Base-by-base conservation (phyloP, 2,329 filamentous ascomycete genomes). In the Microascus cirrosus region DNA sequence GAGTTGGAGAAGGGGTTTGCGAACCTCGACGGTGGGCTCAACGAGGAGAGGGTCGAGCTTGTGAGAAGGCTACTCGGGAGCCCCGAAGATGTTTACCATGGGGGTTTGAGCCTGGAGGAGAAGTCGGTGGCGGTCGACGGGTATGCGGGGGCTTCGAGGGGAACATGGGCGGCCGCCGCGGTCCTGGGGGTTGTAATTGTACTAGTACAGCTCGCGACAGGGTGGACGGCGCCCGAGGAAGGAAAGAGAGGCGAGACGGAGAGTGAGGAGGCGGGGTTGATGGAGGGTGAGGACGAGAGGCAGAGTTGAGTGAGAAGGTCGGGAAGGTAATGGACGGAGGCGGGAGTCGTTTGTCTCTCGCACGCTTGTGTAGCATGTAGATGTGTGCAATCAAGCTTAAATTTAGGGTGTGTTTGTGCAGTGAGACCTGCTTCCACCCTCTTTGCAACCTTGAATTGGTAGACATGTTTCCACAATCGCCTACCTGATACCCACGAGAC, bases 1-100 rank as follows among this genome's bases (percentile, higher is more conserved):
- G 73, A 75, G 0, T 73, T 93, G 1, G 73, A 76, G n/a, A 64
- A 70, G 0, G 81, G 83, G 0, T 90, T 90, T 62, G 67, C 69
- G 4, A 60, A 58, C 15, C 69, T 81, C 2, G 78, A 81, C 36
- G 73, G 65, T 4, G 61, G 62, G 20, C 62, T 74, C 28, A 70
- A 61, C 15, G 65, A 67, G 25, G 68, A 63, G 35, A 71, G 74
- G 50, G 60, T 62, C 58, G 63, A 66, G 32, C 66, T 83, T n/a
- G 67, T 82, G 50, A 70, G 69, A 8, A 72, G 70, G 56, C 70
- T 83, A 48, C 67, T 80, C 6, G 78, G 78, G 2, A 77, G 78
- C 34, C 80, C 80, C 0, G 74, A 75, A 1, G 66, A 78, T 1
- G 78, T 82, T 0, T 77, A 72, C 55, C 66, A 73, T 52, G 72